These are phyloP conservation scores for Hyaloscypha variabilis DNA, from an alignment of 495 filamentous ascomycete species.

Conservation along the genomic window DNA sequence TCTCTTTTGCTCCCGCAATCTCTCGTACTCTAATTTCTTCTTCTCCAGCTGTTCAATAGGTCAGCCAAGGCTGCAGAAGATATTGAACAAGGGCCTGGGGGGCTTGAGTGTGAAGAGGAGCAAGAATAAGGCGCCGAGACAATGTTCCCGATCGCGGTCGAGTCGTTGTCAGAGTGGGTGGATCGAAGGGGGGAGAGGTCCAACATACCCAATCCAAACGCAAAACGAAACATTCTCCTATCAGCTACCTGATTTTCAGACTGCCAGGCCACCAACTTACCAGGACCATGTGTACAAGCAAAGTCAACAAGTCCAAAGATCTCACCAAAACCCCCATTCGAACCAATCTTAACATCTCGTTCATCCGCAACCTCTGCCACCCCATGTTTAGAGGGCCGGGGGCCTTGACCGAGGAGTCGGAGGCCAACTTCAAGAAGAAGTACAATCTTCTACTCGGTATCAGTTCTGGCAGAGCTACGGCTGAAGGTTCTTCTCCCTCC, in stretches of 20 bases:
- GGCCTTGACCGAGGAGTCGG: too few relatives aligned
- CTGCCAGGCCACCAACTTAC: not conserved
- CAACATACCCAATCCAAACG: conserved; percentile 25
- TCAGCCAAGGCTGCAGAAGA: conserved; percentile 26
- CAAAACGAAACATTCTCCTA: conserved; percentile 25
- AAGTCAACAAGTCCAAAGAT: conserved; percentile 30
- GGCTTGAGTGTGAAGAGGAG: not conserved
- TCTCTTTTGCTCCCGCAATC: conserved; percentile 80
- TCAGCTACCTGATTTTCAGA: conserved; percentile 17
- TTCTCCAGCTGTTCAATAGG: conserved; percentile 74
- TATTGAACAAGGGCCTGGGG: not conserved
- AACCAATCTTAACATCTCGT: conserved; percentile 46
- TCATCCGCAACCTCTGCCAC: conserved; percentile 54
- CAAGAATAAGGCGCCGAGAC: not conserved
- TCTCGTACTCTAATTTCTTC: conserved; percentile 85
- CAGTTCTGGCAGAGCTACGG: too few relatives aligned
- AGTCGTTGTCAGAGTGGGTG: too few relatives aligned
- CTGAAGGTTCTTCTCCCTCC: too few relatives aligned
- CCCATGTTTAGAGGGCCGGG: conserved; percentile 31
- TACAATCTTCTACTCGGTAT: too few relatives aligned
- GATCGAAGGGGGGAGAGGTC: too few relatives aligned
- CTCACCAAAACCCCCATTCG: conserved; percentile 32
- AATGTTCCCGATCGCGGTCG: conserved; percentile 3
- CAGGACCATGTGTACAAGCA: not conserved
- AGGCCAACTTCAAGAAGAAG: too few relatives aligned